Percentiles rank a stretch among this genome's conserved stretches.
Conservation (phyloP, 2,329 filamentous ascomycete species). For the Neonectria faginata region DNA sequence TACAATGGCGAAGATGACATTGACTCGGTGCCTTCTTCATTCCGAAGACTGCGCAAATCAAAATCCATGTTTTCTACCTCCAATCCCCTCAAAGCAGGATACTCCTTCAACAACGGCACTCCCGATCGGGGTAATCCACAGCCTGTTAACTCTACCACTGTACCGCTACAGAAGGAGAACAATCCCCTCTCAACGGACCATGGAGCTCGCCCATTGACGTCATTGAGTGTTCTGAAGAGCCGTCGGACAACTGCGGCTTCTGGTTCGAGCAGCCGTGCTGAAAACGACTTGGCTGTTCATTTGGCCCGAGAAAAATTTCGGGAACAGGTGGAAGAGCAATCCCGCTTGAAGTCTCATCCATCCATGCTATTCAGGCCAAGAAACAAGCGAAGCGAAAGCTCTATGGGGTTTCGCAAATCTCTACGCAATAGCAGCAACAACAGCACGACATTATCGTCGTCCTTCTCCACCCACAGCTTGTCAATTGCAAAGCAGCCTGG, state of each 20-base stretch:
- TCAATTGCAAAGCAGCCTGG: slow-evolving; percentile 45
- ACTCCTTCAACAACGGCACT: slow-evolving; percentile 29
- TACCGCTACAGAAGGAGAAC: slow-evolving; percentile 46
- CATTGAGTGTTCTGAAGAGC: slow-evolving; percentile 64
- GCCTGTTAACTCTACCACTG: slow-evolving; percentile 23
- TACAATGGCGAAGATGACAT: slow-evolving; percentile 62
- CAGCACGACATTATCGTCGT: slow-evolving; percentile 50
- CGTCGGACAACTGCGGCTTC: slow-evolving; percentile 44
- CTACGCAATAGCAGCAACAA: slow-evolving; percentile 60
- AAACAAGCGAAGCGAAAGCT: slow-evolving; percentile 49
- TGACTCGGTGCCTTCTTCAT: slow-evolving; percentile 61
- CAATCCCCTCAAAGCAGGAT: slow-evolving; percentile 25
- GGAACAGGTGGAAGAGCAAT: slow-evolving; percentile 50
- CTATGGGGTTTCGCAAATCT: slow-evolving; percentile 60
- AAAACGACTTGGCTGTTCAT: slow-evolving; percentile 52
- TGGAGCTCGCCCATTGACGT: slow-evolving; percentile 59
- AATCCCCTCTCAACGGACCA: slow-evolving; percentile 28
- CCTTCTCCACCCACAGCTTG: slow-evolving; percentile 43
- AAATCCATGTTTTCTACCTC: slow-evolving; percentile 64
- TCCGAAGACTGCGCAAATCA: slow-evolving; percentile 64
- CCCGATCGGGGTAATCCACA: slow-evolving; percentile 25
- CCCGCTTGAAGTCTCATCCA: slow-evolving; percentile 54
- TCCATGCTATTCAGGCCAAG: slow-evolving; percentile 59
- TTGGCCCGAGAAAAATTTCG: slow-evolving; percentile 53
- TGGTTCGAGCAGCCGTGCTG: slow-evolving; percentile 32